Evolutionary conservation across 305 asterid species (phyloP), one percentile per base, ranked within the genome.

Genomic region (Stenogyne calaminthoides): DNA sequence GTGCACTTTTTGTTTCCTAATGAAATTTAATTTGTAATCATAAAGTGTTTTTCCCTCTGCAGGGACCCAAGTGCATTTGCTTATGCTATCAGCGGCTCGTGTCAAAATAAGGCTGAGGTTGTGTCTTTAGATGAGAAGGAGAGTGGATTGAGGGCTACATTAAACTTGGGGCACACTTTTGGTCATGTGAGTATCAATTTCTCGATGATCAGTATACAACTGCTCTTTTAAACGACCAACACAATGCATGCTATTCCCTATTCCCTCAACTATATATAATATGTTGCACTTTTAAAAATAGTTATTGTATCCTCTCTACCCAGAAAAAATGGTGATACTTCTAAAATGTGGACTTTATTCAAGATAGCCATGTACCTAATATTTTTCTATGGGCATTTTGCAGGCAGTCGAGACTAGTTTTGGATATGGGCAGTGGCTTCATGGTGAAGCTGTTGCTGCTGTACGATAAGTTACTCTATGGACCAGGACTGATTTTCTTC

Each of bases 401-500:
- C 96, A 94, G 99, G 99, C 99, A 55, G 89, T 95, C 36, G 99
- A 95, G 81, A 95, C 96, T 77, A 81, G 99, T 67, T 39, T 83
- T 18, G 99, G 98, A 12, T 95, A 95, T 40, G 99, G 99, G 66
- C 85, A 88, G 74, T 95, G 99, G 99, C 87, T 95, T 60, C 99
- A 95, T 36, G 99, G 99, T 62, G 99, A 95, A 80, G 99, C 99
- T 60, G 97, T 95, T 64, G 96, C 99, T 32, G 97, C 98, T 73
- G 98, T 81, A 95, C 73, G 85, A 98, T 94, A 85, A 15, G 75
- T 44, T 69, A 32, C 7, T 32, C 36, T 32, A 6, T 4, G 36
- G 36, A 32, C 6, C 36, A 4, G 36, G 54, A 16, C 51, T 11
- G 27, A 47, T 40, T 36, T 57, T 69, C 8, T 62, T 71, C 40